Evolutionary conservation across 2,329 filamentous ascomycete genomes (phyloP).

Genomic region (Colletotrichum ledebouriae): DNA sequence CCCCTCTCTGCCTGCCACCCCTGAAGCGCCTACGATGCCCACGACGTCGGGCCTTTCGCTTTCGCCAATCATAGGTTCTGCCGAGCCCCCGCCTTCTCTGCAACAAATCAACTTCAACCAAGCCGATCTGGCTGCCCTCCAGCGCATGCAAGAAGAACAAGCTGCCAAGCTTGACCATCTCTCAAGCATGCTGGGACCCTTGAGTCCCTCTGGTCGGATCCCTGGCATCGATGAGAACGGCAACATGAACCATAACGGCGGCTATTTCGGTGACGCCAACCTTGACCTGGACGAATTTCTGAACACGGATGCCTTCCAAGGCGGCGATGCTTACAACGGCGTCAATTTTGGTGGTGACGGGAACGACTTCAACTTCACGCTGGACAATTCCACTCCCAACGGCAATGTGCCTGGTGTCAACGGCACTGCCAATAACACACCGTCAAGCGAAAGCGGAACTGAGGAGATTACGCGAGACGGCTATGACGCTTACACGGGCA

Average conservation of each 20-base stretch:
- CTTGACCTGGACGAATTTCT: slow-evolving; percentile 67
- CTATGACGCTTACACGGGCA: slow-evolving; percentile 48
- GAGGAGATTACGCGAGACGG: slow-evolving; percentile 65
- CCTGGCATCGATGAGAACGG: slow-evolving; percentile 71
- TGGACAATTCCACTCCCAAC: slow-evolving; percentile 53
- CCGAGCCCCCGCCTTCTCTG: slow-evolving; percentile 64
- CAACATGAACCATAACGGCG: slow-evolving; percentile 45
- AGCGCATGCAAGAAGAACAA: slow-evolving; percentile 84
- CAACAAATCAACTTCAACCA: slow-evolving; percentile 77
- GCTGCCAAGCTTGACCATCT: slow-evolving; percentile 82
- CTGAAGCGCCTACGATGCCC: slow-evolving; percentile 40
- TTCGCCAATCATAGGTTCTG: slow-evolving; percentile 64
- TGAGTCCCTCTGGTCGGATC: slow-evolving; percentile 84
- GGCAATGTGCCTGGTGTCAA: slow-evolving; percentile 45
- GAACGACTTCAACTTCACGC: slow-evolving; percentile 65
- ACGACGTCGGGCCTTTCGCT: slow-evolving; percentile 52
- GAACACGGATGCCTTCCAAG: slow-evolving; percentile 56
- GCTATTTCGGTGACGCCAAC: slow-evolving; percentile 52
- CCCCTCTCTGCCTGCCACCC: slow-evolving; percentile 34
- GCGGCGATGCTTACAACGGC: slow-evolving; percentile 58
- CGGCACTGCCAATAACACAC: slow-evolving; percentile 50
- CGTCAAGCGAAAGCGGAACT: slow-evolving; percentile 61
- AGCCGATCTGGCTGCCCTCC: slow-evolving; percentile 82
- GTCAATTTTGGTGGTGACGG: slow-evolving; percentile 58
- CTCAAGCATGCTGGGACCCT: slow-evolving; percentile 79